Evolutionary conservation across 2,329 filamentous ascomycete species (phyloP).

Genomic region (Delphinella strobiligena): DNA sequence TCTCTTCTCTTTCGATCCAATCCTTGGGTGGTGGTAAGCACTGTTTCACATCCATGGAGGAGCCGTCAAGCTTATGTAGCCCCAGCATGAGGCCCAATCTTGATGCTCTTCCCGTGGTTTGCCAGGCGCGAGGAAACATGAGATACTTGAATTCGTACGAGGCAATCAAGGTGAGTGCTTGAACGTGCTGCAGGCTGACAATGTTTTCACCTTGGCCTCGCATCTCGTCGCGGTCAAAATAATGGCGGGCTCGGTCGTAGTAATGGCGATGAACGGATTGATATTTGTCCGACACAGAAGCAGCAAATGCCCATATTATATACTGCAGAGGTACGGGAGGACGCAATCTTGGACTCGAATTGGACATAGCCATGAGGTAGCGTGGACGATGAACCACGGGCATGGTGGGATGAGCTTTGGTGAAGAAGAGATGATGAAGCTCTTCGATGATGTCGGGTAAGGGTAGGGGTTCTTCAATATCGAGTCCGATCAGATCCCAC

Average conservation of each 20-base stretch:
- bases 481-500: conserved; percentile 78
- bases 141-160: conserved; percentile 95
- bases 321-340: conserved; percentile 84
- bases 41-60: conserved; percentile 81
- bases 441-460: conserved; percentile 73
- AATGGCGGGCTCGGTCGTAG: conserved; percentile 80
- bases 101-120: conserved; percentile 74
- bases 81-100: conserved; percentile 86
- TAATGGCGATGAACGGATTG: conserved; percentile 71
- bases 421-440: conserved; percentile 79
- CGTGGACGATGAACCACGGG: conserved; percentile 85
- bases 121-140: conserved; percentile 93
- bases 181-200: conserved; percentile 74
- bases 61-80: conserved; percentile 72
- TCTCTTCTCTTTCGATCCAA: conserved; percentile 88
- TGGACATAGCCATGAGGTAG: conserved; percentile 70
- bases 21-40: conserved; percentile 76
- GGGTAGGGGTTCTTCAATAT: conserved; percentile 71
- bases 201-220: conserved; percentile 84
- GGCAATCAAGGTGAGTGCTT: conserved; percentile 68
- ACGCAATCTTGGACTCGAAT: conserved; percentile 71
- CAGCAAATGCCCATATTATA: conserved; percentile 92
- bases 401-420: conserved; percentile 73
- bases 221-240: conserved; percentile 79
- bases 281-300: conserved; percentile 73